Conservation (phyloP, 106 monocot genomes). For the Hemerocallis citrina region DNA sequence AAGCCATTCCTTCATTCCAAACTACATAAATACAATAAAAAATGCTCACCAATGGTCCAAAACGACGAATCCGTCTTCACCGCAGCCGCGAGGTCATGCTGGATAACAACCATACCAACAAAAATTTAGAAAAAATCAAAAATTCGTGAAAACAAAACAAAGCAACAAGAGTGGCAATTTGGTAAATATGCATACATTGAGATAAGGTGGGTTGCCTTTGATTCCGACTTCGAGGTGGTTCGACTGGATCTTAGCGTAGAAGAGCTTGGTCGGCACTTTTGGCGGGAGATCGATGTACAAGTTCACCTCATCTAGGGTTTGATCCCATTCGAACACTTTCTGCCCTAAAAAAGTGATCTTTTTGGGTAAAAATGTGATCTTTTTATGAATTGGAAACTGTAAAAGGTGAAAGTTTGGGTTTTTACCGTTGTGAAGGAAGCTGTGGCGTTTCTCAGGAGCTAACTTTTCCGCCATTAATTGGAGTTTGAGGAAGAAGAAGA, state of each 20-base stretch:
- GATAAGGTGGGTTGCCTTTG: slow-evolving; percentile 76
- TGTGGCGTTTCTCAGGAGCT: no score
- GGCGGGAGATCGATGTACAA: slow-evolving; percentile 64
- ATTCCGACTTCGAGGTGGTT: slow-evolving; percentile 80
- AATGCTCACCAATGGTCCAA: slow-evolving; percentile 77
- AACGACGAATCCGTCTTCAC: slow-evolving; percentile 94
- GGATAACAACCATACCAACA: slow-evolving; percentile 27
- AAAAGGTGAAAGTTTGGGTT: no score
- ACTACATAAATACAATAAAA: neutral
- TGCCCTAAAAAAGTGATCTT: slow-evolving; percentile 41
- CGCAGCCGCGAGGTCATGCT: slow-evolving; percentile 70
- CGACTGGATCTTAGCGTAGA: slow-evolving; percentile 68
- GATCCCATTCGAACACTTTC: slow-evolving; percentile 88
- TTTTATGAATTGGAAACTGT: no score
- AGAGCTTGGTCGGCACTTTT: slow-evolving; percentile 61
- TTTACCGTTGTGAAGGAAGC: no score
- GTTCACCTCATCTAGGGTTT: slow-evolving; percentile 69
- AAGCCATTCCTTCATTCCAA: no score
- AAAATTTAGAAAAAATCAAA: slow-evolving; percentile 16
- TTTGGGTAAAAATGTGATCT: no score
- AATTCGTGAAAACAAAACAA: neutral
- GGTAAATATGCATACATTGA: slow-evolving; percentile 42
- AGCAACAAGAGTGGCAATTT: neutral
- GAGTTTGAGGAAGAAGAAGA: no score
- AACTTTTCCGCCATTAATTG: no score